Conservation (phyloP, 257 asterid species). For the Gentiana macrophylla region DNA sequence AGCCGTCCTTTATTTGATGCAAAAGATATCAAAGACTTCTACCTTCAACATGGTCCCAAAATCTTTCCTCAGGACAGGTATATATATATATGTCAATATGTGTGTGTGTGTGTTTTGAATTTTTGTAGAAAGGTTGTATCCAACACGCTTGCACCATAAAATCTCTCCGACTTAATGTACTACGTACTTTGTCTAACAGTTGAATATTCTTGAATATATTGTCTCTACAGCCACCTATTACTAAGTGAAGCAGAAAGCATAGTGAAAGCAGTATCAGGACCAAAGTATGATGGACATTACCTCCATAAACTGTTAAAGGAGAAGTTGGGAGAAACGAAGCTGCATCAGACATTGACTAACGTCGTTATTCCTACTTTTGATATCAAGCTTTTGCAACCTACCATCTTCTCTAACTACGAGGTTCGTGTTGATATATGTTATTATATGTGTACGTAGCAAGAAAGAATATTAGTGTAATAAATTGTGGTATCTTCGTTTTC, state of each 20-base stretch:
- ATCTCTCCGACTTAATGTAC: too few species aligned
- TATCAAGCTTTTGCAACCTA: slow-evolving; percentile 39
- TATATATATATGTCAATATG: too few species aligned
- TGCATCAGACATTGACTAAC: slow-evolving; percentile 40
- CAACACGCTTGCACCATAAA: too few species aligned
- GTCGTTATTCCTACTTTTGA: slow-evolving; percentile 54
- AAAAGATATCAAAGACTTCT: slow-evolving; percentile 49
- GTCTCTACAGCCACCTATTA: too few species aligned
- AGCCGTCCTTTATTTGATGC: slow-evolving; percentile 51
- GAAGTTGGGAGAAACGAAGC: slow-evolving; percentile 15
- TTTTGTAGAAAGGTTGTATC: too few species aligned
- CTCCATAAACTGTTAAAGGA: slow-evolving; percentile 27
- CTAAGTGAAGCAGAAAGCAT: slow-evolving; percentile 11
- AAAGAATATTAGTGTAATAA: background rate
- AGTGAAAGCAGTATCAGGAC: slow-evolving; percentile 27
- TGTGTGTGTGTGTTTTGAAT: too few species aligned
- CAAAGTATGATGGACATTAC: slow-evolving; percentile 40
- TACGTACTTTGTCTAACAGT: too few species aligned
- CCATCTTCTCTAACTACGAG: slow-evolving; percentile 21
- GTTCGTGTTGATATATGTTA: background rate
- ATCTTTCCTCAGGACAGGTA: slow-evolving; percentile 47
- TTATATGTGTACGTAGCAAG: background rate
- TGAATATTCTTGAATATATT: too few species aligned
- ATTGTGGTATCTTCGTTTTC: background rate
- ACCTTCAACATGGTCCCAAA: slow-evolving; percentile 41